Base-by-base conservation (phyloP, 352 stramenopile genomes). In the Globisporangium radiosum region DNA sequence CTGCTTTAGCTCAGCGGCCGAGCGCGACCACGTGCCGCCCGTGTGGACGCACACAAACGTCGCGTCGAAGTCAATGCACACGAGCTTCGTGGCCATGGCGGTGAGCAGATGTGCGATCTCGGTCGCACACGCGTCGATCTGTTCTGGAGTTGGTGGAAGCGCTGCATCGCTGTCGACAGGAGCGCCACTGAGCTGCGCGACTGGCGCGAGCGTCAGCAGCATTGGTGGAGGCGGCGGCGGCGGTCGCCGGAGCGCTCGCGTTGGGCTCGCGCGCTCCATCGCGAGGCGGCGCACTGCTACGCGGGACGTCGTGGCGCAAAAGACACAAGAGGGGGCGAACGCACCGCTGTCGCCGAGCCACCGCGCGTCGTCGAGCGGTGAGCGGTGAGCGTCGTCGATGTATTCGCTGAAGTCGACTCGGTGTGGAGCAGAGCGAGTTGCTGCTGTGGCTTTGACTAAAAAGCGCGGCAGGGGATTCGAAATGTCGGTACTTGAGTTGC, bases 61-160 rank as follows among this genome's bases (percentile, higher is more conserved):
- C 50, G 82, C 74, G 57, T 94, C 85, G 59, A 94, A 91, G 68
- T 94, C 85, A 62, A 94, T 88, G 55, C 81, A 92, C 38, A 94
- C 78, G 52, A 94, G 76, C 43, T 78, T 86, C 14, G 69, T 69
- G 36, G 78, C 74, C 1, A 62, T 66, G 9, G 67, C 68, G 8
- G 65, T 56, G 40, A 93, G 68, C 6, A 64, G 65, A 1, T 40
- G 50, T 4, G 72, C 71, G 47, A 81, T 82, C 60, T 88, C 75
- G 33, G 25, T 45, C 4, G 65, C 61, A 38, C 69, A 57, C 33
- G 4, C 53, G 50, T 47, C 43, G 10, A 58, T 47, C 33, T 60
- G 44, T 15, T 13, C 45, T 33, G 19, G 19, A 8, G 53, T 51
- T 36, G 36, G 33, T 5, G 43, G 39, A 7, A 36, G 9, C 11